Conservation (phyloP, 345 rosid species). For the Ricinus communis region DNA sequence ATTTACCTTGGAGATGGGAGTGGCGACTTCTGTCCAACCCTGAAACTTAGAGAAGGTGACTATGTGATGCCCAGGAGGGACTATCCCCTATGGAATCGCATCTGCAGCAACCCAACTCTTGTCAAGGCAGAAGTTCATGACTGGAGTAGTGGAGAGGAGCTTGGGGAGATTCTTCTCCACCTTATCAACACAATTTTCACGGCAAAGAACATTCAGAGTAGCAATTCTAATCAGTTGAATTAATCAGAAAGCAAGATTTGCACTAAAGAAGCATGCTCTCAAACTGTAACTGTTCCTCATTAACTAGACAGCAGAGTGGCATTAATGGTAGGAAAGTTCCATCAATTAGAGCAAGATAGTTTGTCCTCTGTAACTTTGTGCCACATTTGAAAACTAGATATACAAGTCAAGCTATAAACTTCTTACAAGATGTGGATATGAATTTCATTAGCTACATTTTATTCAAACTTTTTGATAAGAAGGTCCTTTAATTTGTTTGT, state of each 20-base stretch:
- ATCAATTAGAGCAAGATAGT: background rate
- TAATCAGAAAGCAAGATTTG: slow-evolving; percentile 16
- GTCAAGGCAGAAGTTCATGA: slow-evolving; percentile 68
- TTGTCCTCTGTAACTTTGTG: background rate
- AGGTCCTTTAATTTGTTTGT: too few relatives aligned
- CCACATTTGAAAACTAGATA: background rate
- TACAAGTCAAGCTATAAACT: background rate
- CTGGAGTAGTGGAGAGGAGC: slow-evolving; percentile 72
- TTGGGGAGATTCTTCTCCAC: slow-evolving; percentile 42
- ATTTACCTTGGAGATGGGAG: slow-evolving; percentile 86
- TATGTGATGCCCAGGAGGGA: slow-evolving; percentile 70
- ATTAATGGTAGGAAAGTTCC: background rate
- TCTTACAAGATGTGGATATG: too few relatives aligned
- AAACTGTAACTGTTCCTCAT: slow-evolving; percentile 3
- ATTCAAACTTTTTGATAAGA: too few relatives aligned
- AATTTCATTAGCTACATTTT: too few relatives aligned
- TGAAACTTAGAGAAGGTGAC: slow-evolving; percentile 60
- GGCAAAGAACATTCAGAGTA: slow-evolving; percentile 7
- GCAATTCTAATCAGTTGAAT: slow-evolving; percentile 14
- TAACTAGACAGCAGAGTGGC: background rate
- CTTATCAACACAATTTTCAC: slow-evolving; percentile 37
- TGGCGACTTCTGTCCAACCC: slow-evolving; percentile 74
- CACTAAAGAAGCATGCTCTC: slow-evolving; percentile 6
- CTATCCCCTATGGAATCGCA: slow-evolving; percentile 60
- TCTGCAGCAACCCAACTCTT: slow-evolving; percentile 35